Evolutionary conservation across 805 yeast genomes (phyloP).

Genomic region (Candida broadrunensis): DNA sequence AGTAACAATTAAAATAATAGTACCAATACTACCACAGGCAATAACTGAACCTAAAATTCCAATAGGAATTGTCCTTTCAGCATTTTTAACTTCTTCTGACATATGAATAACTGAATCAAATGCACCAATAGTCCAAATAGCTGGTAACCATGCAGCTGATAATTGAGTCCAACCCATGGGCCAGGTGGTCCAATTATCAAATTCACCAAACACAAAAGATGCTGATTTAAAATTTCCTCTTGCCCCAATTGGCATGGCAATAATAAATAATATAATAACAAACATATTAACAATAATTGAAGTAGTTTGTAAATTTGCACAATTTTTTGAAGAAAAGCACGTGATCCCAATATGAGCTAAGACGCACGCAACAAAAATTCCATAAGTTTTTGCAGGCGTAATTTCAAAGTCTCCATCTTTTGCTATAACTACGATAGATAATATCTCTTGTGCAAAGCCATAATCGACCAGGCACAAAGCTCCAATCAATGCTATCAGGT

Average conservation of each 20-base stretch:
- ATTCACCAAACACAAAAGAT: slow-evolving; percentile 51
- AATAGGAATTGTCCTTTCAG: slow-evolving; percentile 25
- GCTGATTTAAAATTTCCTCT: slow-evolving; percentile 43
- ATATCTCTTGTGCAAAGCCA: slow-evolving; percentile 27
- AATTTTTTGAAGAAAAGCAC: slow-evolving; percentile 20
- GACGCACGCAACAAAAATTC: slow-evolving; percentile 29
- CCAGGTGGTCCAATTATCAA: slow-evolving; percentile 51
- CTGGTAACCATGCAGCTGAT: slow-evolving; percentile 24
- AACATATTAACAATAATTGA: slow-evolving; percentile 21
- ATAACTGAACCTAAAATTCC: slow-evolving; percentile 27
- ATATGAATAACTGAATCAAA: slow-evolving; percentile 32
- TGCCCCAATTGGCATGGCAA: slow-evolving; percentile 30
- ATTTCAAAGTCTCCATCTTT: slow-evolving; percentile 26
- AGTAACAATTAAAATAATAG: slow-evolving; percentile 20
- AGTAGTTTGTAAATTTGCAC: slow-evolving; percentile 23
- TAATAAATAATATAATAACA: slow-evolving; percentile 20
- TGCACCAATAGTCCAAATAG: slow-evolving; percentile 33
- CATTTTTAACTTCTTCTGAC: slow-evolving; percentile 27
- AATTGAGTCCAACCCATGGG: slow-evolving; percentile 50
- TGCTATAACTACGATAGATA: slow-evolving; percentile 24
- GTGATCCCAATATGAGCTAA: slow-evolving; percentile 19
- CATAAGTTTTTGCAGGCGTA: slow-evolving; percentile 25
- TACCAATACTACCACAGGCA: slow-evolving; percentile 24
- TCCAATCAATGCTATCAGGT: slow-evolving; percentile 29
- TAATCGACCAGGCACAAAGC: slow-evolving; percentile 28